These are phyloP conservation scores for Talaromyces liani DNA, from an alignment of 495 filamentous ascomycete genomes.

Conservation along the genomic window DNA sequence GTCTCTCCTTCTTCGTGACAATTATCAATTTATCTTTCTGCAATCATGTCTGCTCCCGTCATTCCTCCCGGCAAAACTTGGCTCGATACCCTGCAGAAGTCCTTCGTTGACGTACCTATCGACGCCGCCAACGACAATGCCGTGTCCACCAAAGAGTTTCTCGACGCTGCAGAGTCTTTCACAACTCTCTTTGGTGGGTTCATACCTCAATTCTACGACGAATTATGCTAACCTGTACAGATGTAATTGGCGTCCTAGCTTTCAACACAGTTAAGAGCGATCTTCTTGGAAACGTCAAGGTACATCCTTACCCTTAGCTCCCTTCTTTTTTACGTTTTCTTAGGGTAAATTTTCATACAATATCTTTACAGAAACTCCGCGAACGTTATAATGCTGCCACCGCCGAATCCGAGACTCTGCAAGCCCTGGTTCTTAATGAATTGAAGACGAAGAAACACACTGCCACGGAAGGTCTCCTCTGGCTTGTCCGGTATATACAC, in stretches of 20 bases:
- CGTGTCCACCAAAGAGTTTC: conserved; percentile 78
- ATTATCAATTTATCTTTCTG: neutral
- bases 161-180: conserved; percentile 81
- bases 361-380: conserved; percentile 69
- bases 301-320: conserved; percentile 24
- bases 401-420: conserved; percentile 66
- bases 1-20: conserved; percentile 1
- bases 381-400: conserved; percentile 74
- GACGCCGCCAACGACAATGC: conserved; percentile 63
- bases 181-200: conserved; percentile 76
- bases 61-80: conserved; percentile 64
- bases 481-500: conserved; percentile 72
- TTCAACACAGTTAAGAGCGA: conserved; percentile 87
- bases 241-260: conserved; percentile 71
- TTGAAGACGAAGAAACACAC: conserved; percentile 76
- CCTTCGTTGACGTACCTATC: conserved; percentile 75
- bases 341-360: conserved; percentile 7
- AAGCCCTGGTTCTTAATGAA: conserved; percentile 78
- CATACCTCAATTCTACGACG: neutral
- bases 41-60: conserved; percentile 14
- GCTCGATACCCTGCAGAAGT: conserved; percentile 74
- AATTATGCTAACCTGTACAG: conserved; percentile 31
- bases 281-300: conserved; percentile 86
- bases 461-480: conserved; percentile 83
- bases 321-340: neutral